Evolutionary conservation across 1,284 basidiomycete species (phyloP).

Genomic region (Ganoderma sinense): DNA sequence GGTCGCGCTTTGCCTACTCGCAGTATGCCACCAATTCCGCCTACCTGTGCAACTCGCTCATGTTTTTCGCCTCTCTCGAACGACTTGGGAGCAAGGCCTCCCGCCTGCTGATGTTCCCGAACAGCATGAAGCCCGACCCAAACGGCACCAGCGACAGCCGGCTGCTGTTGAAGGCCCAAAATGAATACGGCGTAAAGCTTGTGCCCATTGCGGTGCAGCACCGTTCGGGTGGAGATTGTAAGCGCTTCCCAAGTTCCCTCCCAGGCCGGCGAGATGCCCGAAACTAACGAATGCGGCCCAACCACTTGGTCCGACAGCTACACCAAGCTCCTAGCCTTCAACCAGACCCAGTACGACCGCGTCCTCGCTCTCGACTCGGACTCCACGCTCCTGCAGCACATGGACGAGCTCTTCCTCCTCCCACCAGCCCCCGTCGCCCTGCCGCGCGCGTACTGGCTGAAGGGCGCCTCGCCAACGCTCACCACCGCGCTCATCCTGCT

Average conservation of each 20-base stretch:
- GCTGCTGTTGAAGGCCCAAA: background rate
- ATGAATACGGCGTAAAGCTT: background rate
- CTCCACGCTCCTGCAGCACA: background rate
- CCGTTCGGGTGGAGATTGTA: background rate
- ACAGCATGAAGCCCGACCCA: background rate
- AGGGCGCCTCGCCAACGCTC: background rate
- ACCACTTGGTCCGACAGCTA: background rate
- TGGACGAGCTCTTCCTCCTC: background rate
- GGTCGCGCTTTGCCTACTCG: background rate
- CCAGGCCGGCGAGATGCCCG: no score
- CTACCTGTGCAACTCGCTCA: background rate
- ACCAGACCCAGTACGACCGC: background rate
- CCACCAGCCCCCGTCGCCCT: background rate
- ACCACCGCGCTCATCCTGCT: background rate
- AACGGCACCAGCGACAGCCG: background rate
- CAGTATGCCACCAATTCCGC: background rate
- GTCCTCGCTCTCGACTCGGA: background rate
- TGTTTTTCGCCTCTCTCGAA: background rate
- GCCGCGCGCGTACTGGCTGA: background rate
- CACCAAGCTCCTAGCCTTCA: background rate
- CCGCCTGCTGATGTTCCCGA: background rate
- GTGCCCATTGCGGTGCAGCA: background rate
- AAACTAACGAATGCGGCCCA: no score
- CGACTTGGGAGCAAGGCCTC: background rate
- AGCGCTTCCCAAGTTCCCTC: background rate